These are phyloP conservation scores for Ananas comosus DNA, from an alignment of 176 grass and related monocot species.

Conservation along the genomic window DNA sequence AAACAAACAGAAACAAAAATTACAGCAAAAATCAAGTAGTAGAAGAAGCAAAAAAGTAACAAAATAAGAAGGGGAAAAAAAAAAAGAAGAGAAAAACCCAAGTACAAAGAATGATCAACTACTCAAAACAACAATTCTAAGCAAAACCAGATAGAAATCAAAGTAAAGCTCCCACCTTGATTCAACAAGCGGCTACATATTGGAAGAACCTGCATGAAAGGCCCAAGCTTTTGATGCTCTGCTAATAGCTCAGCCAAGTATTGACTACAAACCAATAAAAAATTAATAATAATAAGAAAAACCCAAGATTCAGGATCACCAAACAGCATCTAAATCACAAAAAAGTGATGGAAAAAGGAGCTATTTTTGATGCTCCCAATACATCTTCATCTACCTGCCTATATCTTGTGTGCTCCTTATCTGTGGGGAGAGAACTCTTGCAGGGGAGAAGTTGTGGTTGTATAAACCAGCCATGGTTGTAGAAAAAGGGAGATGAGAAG, in stretches of 20 bases:
- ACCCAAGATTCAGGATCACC: conserved; percentile 32
- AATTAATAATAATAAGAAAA: conserved; percentile 6
- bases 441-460: conserved; percentile 68
- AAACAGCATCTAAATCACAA: conserved; percentile 32
- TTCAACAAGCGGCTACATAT: conserved; percentile 83
- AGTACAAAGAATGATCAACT: not conserved
- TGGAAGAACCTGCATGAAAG: conserved; percentile 96
- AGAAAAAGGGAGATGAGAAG: conserved; percentile 13
- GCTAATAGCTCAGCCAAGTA: conserved; percentile 84
- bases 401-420: conserved; percentile 67
- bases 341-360: conserved; percentile 13
- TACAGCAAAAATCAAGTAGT: not conserved
- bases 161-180: conserved; percentile 58
- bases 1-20: not conserved
- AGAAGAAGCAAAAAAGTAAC: not conserved
- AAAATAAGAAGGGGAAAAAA: too few relatives aligned
- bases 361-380: not conserved
- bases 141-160: not conserved
- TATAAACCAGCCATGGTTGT: conserved; percentile 75
- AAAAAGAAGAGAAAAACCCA: too few relatives aligned
- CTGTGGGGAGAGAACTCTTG: conserved; percentile 75
- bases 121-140: not conserved
- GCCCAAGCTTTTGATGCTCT: conserved; percentile 90
- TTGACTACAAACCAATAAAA: conserved; percentile 39
- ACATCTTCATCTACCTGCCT: conserved; percentile 57